Evolutionary conservation across 2,329 filamentous ascomycete species (phyloP).

Genomic region (Lasiodiplodia sp.): DNA sequence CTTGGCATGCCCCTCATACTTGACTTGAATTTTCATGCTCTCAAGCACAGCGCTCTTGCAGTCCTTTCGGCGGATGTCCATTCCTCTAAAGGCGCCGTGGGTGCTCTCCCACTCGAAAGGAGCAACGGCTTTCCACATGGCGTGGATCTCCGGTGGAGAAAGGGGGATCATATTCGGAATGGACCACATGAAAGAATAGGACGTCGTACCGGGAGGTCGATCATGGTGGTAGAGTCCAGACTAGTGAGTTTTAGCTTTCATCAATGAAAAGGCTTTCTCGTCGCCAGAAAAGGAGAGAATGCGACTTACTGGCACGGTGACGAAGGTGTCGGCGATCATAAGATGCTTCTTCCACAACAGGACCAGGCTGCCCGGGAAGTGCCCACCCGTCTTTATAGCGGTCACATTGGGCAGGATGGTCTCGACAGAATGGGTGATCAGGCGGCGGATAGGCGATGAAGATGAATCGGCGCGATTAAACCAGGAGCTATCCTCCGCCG

Average conservation of each 20-base stretch:
- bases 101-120: conserved; percentile 69
- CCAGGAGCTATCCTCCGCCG: conserved; percentile 72
- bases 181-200: conserved; percentile 78
- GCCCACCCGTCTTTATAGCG: conserved; percentile 76
- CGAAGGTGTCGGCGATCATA: conserved; percentile 79
- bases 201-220: conserved; percentile 37
- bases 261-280: neutral
- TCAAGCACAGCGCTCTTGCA: conserved; percentile 73
- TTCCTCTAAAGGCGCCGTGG: conserved; percentile 70
- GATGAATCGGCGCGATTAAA: conserved; percentile 56
- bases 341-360: conserved; percentile 67
- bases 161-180: conserved; percentile 79
- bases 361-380: conserved; percentile 79
- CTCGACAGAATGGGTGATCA: conserved; percentile 31
- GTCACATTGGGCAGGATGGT: conserved; percentile 56
- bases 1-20: conserved; percentile 53
- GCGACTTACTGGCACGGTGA: conserved; percentile 67
- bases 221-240: conserved; percentile 40
- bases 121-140: conserved; percentile 74
- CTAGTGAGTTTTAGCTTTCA: conserved; percentile 29
- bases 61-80: conserved; percentile 64
- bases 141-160: conserved; percentile 65
- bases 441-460: conserved; percentile 45
- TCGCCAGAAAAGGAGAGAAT: neutral
- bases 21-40: conserved; percentile 76